Evolutionary conservation across 2,329 filamentous ascomycete genomes (phyloP), one percentile per base, ranked within the genome.

Genomic region (Neoarthrinium moseri): DNA sequence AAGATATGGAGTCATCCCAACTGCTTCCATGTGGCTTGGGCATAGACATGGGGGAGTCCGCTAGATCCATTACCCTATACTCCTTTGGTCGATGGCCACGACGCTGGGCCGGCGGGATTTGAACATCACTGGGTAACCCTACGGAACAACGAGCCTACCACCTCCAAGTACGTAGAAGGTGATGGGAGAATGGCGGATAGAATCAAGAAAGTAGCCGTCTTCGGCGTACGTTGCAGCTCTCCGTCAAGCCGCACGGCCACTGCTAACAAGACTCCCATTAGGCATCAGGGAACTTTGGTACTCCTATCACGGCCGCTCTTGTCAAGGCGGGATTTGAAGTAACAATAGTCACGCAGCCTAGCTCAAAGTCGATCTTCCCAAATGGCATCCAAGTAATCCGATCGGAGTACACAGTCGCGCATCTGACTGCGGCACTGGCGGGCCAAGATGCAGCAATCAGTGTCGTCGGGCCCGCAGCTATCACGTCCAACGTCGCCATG

Each of bases 391-490:
- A 48, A 4, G 51, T 61, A 6, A 36, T 57, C 34, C 49, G 50
- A 46, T 46, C 44, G 13, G 52, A 52, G 2, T 57, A 61, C 39
- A 41, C 51, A 10, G 49, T 53, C 20, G 54, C 52, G 2, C 50
- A 47, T 5, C 43, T 65, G 12, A 53, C 49, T 6, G 10, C 42
- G 4, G 54, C 54, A 3, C 45, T 66, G 2, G 11, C 13, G 2
- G 60, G 58, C 17, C 56, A 63, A 33, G 63, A 64, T 36, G 56
- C 58, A 11, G 60, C 54, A 1, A 52, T 65, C 13, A 58, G 49
- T 30, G 56, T 51, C 22, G 42, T 61, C 4, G 53, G 59, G 2
- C 58, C 58, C 3, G 51, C 39, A 2, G 60, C 50, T 3, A 39
- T 59, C 4, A 39, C 43, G 2, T 24, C 39, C 4, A 50, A 58